These are phyloP conservation scores for Verbena officinalis DNA, from an alignment of 257 asterid genomes.

Conservation along the genomic window DNA sequence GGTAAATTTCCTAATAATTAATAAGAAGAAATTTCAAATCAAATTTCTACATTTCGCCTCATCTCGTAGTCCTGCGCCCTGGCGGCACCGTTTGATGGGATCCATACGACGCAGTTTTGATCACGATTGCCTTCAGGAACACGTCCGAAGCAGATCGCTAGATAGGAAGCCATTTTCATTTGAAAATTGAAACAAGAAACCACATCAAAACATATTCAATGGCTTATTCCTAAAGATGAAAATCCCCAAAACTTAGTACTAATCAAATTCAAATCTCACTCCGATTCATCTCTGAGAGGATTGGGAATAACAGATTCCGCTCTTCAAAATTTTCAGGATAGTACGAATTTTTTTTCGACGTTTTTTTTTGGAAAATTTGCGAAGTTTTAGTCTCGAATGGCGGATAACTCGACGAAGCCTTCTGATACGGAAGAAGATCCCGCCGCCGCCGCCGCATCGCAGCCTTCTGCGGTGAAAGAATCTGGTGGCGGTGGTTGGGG, in stretches of 20 bases:
- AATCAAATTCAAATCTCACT: background rate
- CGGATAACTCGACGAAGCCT: slow-evolving; percentile 18
- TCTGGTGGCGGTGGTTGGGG: slow-evolving; percentile 54
- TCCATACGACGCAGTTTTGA: background rate
- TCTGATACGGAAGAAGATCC: slow-evolving; percentile 11
- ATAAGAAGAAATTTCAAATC: too few relatives aligned
- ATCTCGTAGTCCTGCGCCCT: too few relatives aligned
- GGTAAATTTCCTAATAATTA: too few relatives aligned
- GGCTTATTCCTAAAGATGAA: background rate
- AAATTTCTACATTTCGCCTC: too few relatives aligned
- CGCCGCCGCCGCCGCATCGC: slow-evolving; percentile 18
- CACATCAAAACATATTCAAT: background rate
- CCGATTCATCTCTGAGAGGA: background rate
- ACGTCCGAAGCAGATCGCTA: slow-evolving; percentile 24
- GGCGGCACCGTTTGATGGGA: too few relatives aligned
- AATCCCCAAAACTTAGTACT: background rate
- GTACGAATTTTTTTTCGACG: background rate
- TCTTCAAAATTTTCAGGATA: background rate
- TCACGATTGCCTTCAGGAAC: slow-evolving; percentile 2
- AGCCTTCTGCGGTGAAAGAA: slow-evolving; percentile 12
- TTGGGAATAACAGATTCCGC: background rate
- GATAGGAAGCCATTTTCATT: background rate
- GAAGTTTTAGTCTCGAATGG: slow-evolving; percentile 22
- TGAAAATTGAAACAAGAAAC: background rate
- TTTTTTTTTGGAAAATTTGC: background rate